Percentiles rank a stretch among this genome's conserved stretches.
Conservation (phyloP, 2,329 filamentous ascomycete species). For the Coleophoma eucalyptorum region DNA sequence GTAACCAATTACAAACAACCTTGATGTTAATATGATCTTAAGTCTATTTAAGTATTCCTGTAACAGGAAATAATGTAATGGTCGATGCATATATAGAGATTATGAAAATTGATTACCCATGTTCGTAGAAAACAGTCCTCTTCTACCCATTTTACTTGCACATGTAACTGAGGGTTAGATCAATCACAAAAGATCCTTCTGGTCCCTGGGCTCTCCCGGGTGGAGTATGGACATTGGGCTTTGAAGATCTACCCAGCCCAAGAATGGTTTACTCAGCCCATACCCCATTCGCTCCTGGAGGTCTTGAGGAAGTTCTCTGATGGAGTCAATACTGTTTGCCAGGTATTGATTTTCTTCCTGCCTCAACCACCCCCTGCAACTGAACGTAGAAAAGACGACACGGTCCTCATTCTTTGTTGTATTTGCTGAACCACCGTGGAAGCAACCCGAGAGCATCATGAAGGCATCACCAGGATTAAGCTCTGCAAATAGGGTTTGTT, state of each 20-base stretch:
- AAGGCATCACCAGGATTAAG: conserved; percentile 2
- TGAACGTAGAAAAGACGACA: neutral
- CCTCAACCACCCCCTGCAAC: conserved; percentile 7
- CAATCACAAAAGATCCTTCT: neutral
- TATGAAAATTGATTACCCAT: neutral
- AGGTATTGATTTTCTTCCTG: conserved; percentile 6
- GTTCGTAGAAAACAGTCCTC: neutral
- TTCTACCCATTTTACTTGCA: neutral
- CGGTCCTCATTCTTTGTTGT: conserved; percentile 1
- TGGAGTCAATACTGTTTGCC: neutral
- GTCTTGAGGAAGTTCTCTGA: neutral
- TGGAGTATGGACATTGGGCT: conserved; percentile 8
- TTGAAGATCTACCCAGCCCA: conserved; percentile 13
- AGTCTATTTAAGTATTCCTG: no score
- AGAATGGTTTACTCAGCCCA: neutral
- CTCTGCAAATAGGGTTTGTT: conserved; percentile 1
- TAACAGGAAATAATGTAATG: no score
- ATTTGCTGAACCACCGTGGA: conserved; percentile 6
- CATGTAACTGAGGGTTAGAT: neutral
- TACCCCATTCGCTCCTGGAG: neutral
- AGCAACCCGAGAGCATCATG: conserved; percentile 4
- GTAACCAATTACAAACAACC: neutral
- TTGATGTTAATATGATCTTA: neutral
- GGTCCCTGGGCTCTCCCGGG: neutral
- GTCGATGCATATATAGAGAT: neutral